phyloP scores from a whole-genome alignment of 2,329 filamentous ascomycete genomes.

The Alternaria brassicicola region DNA sequence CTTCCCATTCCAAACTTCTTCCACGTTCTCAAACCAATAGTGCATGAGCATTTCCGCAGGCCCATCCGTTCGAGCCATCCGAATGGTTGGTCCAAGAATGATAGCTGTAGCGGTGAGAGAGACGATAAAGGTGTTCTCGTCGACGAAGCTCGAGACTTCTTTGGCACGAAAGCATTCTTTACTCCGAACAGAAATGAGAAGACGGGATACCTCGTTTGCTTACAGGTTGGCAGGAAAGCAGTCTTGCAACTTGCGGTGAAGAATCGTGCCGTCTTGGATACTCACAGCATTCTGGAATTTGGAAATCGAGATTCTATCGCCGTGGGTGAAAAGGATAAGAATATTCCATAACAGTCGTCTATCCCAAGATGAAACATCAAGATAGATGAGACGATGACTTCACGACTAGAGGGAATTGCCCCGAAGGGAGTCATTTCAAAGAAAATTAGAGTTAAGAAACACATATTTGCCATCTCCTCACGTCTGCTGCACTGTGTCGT shows the following conservation, averaged over 20 bases:
- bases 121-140: neutral
- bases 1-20: neutral
- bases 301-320: too few relatives aligned
- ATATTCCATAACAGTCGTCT: too few relatives aligned
- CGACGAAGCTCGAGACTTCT: neutral
- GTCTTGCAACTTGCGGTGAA: too few relatives aligned
- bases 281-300: too few relatives aligned
- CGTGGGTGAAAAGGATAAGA: too few relatives aligned
- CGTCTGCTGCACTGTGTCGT: neutral
- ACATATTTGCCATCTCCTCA: neutral
- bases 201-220: too few relatives aligned
- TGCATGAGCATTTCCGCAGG: neutral
- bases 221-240: too few relatives aligned
- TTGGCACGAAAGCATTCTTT: too few relatives aligned
- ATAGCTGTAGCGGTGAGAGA: neutral
- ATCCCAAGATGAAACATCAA: too few relatives aligned
- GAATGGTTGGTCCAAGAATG: neutral
- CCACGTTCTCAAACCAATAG: neutral
- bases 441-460: neutral
- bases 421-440: neutral
- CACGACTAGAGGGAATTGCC: neutral
- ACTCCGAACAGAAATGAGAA: too few relatives aligned
- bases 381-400: too few relatives aligned
- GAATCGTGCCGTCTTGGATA: too few relatives aligned
- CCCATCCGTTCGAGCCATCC: neutral